Evolutionary conservation across 2,329 filamentous ascomycete species (phyloP), one percentile per base, ranked within the genome.

Genomic region (Metarhizium brunneum): DNA sequence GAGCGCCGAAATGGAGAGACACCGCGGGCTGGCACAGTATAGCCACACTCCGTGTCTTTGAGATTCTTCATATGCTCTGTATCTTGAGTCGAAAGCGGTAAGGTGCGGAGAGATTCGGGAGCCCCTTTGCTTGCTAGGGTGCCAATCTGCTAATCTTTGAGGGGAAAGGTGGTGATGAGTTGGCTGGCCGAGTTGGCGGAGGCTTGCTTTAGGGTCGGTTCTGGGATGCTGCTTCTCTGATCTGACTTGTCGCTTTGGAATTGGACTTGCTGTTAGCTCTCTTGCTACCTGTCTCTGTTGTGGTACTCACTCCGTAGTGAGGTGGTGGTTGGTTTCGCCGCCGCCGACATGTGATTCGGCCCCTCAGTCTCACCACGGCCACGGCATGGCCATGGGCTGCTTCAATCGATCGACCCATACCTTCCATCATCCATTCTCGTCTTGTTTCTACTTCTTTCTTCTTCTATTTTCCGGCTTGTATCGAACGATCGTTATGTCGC

Each of bases 121-220:
- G 11, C 10, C 25, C 10, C 45, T 30, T 48, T 48, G 25, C 8
- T 14, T 48, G 25, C 14, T 7, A 30, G 11, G 4, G 45, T 35
- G 32, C 25, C 25, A 25, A 25, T 25, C 25, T 25, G 43, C 25
- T 47, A 25, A 6, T 25, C 6, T 25, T 7, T 14, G 43, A 25
- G 43, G 43, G 10, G 50, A 45, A 16, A 16, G 25, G 38, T 30
- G 50, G 38, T 52, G 50, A 35, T 38, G 25, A 52, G 8, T 29
- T 29, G 20, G 6, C 7, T 18, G 38, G 25, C 14, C 40, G 43
- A 47, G 11, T 25, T 47, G 40, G 29, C 4, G 14, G 45, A 54
- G 43, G 52, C 43, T 49, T 54, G 43, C 16, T 20, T 48, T 54
- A 48, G 52, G 45, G 52, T 18, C 43, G 18, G 47, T 47, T 53